A percentile compares a stretch with the other conserved stretches of the same genome.
Conservation (phyloP, 257 asterid genomes). For the Scutellaria barbata region DNA sequence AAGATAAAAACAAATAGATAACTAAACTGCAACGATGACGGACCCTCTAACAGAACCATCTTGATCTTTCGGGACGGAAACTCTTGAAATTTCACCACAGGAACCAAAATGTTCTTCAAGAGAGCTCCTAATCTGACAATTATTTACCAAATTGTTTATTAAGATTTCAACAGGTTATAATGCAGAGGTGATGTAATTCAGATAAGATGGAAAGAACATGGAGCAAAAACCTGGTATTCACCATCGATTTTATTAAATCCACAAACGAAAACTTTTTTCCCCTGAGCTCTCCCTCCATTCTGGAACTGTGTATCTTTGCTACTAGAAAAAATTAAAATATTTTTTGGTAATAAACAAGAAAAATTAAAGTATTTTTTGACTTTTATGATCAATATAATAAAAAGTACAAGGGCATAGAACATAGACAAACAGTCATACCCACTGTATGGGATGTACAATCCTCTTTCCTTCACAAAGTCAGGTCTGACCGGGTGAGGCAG, state of each 20-base stretch:
- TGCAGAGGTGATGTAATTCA: not conserved
- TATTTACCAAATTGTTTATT: not conserved
- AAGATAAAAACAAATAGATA: not conserved
- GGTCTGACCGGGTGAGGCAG: conserved; percentile 69
- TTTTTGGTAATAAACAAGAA: not conserved
- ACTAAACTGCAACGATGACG: conserved; percentile 21
- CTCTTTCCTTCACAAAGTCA: conserved; percentile 70
- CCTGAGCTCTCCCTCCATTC: conserved; percentile 48
- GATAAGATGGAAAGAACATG: not conserved
- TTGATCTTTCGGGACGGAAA: conserved; percentile 60
- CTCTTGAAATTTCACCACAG: conserved; percentile 75
- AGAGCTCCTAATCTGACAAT: conserved; percentile 62
- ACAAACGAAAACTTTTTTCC: conserved; percentile 60
- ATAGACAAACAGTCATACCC: conserved; percentile 50
- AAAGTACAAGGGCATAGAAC: not conserved
- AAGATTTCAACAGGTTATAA: not conserved
- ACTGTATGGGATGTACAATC: conserved; percentile 55
- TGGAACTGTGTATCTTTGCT: conserved; percentile 46
- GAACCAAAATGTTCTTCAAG: conserved; percentile 67
- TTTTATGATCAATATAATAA: not conserved
- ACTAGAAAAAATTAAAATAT: not conserved
- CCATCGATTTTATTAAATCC: conserved; percentile 60
- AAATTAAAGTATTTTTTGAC: not conserved
- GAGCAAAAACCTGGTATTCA: conserved; percentile 53
- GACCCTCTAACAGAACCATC: conserved; percentile 78